Evolutionary conservation across 129 eudicot species (phyloP), one percentile per base, ranked within the genome.

Genomic region (Oenanthe sinensis): DNA sequence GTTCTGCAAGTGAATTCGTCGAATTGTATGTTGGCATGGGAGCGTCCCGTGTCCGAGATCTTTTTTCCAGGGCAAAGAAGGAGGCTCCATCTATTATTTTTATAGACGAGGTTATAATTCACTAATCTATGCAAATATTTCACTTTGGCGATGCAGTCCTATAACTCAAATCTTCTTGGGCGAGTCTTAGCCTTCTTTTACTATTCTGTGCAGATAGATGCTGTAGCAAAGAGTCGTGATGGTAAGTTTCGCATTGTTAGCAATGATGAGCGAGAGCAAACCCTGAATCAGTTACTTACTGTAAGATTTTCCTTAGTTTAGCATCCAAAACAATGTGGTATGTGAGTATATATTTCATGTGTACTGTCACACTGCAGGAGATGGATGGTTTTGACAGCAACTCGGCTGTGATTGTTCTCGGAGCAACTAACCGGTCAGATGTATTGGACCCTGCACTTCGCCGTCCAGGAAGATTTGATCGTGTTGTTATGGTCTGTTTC

Each of bases 341-440:
- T 65, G 11, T 36, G 37, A 40, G 33, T 13, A n/a, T 63, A n/a
- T 71, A 15, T 49, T 80, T 82, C 54, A 81, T 84, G 65, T 70
- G 74, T 72, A 8, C 45, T 52, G 83, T 43, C 46, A 45, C 75
- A 37, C 62, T 88, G 89, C 96, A 96, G 99, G 99, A 96, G 81
- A 96, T 96, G 99, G 99, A 96, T 89, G 99, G 99, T 76, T 96
- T 96, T 83, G 99, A 96, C 79, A 96, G 97, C 89, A 96, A 89
- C 76, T 92, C 99, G 22, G 97, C 99, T 68, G 99, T 96, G 43
- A 96, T 96, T 55, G 99, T 96, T 80, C 97, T 96, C 81, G 99
- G 97, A 71, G 99, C 99, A 76, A 96, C 99, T 43, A 96, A 96
- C 78, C 92, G 99, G 69, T 86, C 97, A 42, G 99, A 96, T 85